Evolutionary conservation across 192 early-diverging fungal species (phyloP), one percentile per base, ranked within the genome.

Genomic region (Diversispora epigaea): DNA sequence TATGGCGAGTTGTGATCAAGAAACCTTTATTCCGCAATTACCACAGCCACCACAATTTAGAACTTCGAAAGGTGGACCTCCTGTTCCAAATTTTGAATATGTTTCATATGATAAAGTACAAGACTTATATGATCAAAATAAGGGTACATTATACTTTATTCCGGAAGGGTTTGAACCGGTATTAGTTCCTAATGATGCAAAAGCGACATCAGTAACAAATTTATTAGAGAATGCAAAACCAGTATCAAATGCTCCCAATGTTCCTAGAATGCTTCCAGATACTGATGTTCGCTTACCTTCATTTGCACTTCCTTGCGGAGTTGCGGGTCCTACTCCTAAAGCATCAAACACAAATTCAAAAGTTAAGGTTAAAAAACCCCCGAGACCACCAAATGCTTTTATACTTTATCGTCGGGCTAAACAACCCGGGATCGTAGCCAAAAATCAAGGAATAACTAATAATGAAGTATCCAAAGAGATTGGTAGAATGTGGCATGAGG

Each of bases 331-430:
- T 17, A 32, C 46, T 2, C 50, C 68, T 32, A 69, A 69, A 25
- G 46, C 47, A 11, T 14, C 46, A 9, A 52, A 45, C 4, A 32
- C 68, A 21, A 69, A 69, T 32, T 14, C 47, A 6, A 69, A 55
- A 12, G 39, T 47, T 44, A 69, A 69, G 21, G 19, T 69, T 15
- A 73, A 73, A n/a, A 82, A 76, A 39, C 65, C 77, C 25, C 81
- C 81, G 25, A 68, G 81, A 11, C 81, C 81, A 17, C 54, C 73
- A n/a, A 82, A 82, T 67, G 75, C 77, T 4, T 82, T 82, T 14
- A 32, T 82, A 0, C 66, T 82, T 17, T 82, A 78, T 21, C 76
- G 81, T 32, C 21, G 68, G 10, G 68, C 68, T 22, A 82, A 65
- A 40, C 78, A 79, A 25, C 62, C 67, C 6, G 78, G 71, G 1